phyloP scores from a whole-genome alignment of 768 basidiomycete genomes.

The Termitomyces sp. region DNA sequence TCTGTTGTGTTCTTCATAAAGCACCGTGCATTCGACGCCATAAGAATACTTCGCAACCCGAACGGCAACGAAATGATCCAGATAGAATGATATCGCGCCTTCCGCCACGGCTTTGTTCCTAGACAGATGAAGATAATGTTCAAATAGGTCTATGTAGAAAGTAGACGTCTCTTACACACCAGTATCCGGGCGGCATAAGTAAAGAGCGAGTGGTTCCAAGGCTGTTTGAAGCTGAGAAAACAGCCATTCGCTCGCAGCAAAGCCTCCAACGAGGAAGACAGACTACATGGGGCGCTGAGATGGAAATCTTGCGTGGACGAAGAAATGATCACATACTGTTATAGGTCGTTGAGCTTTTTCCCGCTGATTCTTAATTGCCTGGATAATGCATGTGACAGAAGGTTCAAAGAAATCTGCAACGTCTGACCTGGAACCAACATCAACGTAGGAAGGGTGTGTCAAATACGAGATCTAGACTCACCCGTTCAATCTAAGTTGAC shows the following conservation, averaged over 20 bases:
- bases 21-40: constrained; percentile 12
- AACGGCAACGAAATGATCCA: constrained; percentile 22
- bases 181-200: constrained; percentile 47
- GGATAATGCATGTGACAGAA: not conserved
- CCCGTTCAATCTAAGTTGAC: not conserved
- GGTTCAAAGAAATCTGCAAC: not conserved
- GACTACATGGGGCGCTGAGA: constrained; percentile 21
- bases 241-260: constrained; percentile 57
- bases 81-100: constrained; percentile 25
- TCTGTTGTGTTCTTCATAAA: constrained; percentile 13
- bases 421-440: not conserved
- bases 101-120: constrained; percentile 31
- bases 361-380: not conserved
- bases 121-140: not conserved
- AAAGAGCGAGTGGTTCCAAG: constrained; percentile 34
- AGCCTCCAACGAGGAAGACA: constrained; percentile 54
- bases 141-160: not conserved
- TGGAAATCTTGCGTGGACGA: not conserved
- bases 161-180: constrained; percentile 39
- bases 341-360: not conserved
- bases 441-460: not conserved
- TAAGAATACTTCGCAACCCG: constrained; percentile 25
- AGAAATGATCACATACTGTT: not conserved
- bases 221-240: constrained; percentile 36
- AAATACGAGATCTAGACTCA: not conserved